Evolutionary conservation across 2,329 filamentous ascomycete genomes (phyloP).

Genomic region (Scopulariopsis brevicaulis): DNA sequence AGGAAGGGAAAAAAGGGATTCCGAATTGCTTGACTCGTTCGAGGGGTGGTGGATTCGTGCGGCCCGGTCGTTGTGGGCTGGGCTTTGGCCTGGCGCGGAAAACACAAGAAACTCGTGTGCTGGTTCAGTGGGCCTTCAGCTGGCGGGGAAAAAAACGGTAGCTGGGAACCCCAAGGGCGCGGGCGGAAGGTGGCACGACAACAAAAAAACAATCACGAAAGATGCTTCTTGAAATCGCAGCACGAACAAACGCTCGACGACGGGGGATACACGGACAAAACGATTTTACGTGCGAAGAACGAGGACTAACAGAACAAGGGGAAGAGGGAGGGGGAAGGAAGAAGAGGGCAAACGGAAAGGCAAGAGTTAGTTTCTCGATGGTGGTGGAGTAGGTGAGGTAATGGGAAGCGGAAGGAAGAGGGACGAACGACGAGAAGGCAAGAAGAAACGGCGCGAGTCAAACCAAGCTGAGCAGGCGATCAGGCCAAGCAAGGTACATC

Average conservation of each 20-base stretch:
- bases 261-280: slow-evolving; percentile 2
- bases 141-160: slow-evolving; percentile 1
- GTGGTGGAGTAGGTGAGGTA: slow-evolving; percentile 30
- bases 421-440: slow-evolving; percentile 14
- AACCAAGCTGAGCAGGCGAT: slow-evolving; percentile 12
- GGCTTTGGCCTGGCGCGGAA: not conserved
- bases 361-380: slow-evolving; percentile 14
- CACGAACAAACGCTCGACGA: slow-evolving; percentile 8
- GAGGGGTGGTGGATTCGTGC: not conserved
- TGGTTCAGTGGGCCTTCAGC: slow-evolving; percentile 4
- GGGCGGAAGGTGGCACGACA: slow-evolving; percentile 18
- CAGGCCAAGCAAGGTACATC: slow-evolving; percentile 2
- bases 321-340: slow-evolving; percentile 13
- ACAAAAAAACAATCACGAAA: slow-evolving; percentile 17
- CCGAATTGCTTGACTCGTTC: not conserved
- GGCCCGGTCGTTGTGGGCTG: not conserved
- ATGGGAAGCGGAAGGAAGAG: slow-evolving; percentile 23
- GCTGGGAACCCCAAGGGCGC: not conserved
- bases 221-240: slow-evolving; percentile 24
- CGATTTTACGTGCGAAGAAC: slow-evolving; percentile 7
- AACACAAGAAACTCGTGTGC: slow-evolving; percentile 4
- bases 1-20: not conserved
- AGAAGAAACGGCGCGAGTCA: slow-evolving; percentile 15
- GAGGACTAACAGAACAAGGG: slow-evolving; percentile 8
- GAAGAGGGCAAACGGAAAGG: slow-evolving; percentile 11